Base-by-base conservation (phyloP, 495 filamentous ascomycete genomes). In the Thermothielavioides terrestris region DNA sequence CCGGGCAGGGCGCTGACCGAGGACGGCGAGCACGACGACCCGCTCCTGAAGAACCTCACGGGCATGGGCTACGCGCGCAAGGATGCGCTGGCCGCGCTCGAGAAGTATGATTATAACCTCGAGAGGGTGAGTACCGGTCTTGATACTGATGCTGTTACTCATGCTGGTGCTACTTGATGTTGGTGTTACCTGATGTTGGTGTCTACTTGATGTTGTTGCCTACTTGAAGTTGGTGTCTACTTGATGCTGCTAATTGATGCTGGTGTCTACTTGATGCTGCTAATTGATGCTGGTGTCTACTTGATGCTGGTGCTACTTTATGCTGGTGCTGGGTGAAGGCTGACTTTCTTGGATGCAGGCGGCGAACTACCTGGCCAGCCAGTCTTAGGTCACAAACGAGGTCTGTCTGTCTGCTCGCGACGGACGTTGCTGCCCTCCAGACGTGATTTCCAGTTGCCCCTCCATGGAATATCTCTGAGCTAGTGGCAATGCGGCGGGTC, bases 91-190 rank as follows among this genome's bases (percentile, higher is more conserved):
- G 74, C 71, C 46, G 92, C 92, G 28, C 68, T 98, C 62, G 92
- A 96, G 74, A 90, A 89, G 66, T 92, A 83, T 67, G 90, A 95
- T 62, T 95, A 95, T 67, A 90, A 96, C 68, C 74, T 95, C 60
- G 89, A 94, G 64, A 86, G 88, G 82, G 92, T 95, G 72, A 72
- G 81, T 34, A 26, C 4, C 14, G 5, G 10, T 17, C n/a, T 23
- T 35, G 12, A 11, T 31, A 25, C 40, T 43, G 32, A 25, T 23
- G 23, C 12, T 48, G 14, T 2, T 20, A 17, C 17, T 32, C 3
- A 5, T 6, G 9, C 4, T n/a, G 22, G 12, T 26, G 14, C 8
- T 10, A 32, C 34, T 15, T 17, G 4, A 4, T 22, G 28, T 3
- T 44, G 17, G 27, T n/a, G 28, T 17, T 26, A 39, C 3, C 20